These are phyloP conservation scores for Phaeosphaeria sp. DNA, from an alignment of 2,329 filamentous ascomycete species.

Conservation along the genomic window DNA sequence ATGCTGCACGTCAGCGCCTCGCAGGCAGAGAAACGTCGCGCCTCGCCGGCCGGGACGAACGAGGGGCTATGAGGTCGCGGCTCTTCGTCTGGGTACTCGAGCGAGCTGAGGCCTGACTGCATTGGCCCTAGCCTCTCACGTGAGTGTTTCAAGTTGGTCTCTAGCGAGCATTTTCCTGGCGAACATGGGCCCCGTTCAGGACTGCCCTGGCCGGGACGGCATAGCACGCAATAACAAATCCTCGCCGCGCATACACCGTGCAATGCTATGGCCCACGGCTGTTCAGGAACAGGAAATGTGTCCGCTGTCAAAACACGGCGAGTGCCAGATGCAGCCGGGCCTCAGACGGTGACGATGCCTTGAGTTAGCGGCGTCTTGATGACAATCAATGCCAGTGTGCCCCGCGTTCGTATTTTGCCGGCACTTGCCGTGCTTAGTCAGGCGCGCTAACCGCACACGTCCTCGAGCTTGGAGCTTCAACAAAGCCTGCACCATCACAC, in stretches of 20 bases:
- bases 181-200: slow-evolving; percentile 6
- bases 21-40: not conserved
- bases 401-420: slow-evolving; percentile 12
- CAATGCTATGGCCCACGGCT: slow-evolving; percentile 20
- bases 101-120: slow-evolving; percentile 20
- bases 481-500: slow-evolving; percentile 13
- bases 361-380: not conserved
- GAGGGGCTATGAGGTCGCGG: slow-evolving; percentile 25
- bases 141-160: slow-evolving; percentile 17
- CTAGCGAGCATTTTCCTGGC: not conserved
- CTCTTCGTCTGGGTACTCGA: slow-evolving; percentile 21
- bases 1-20: not conserved
- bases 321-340: not conserved
- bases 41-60: slow-evolving; percentile 10
- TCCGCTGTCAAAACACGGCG: slow-evolving; percentile 4
- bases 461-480: slow-evolving; percentile 6
- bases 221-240: slow-evolving; percentile 8
- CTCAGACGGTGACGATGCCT: not conserved
- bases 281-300: slow-evolving; percentile 32
- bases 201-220: slow-evolving; percentile 5
- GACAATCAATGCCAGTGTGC: not conserved
- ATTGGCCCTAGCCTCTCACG: slow-evolving; percentile 22
- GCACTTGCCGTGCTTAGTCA: slow-evolving; percentile 18
- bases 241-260: slow-evolving; percentile 8
- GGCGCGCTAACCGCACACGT: slow-evolving; percentile 2